phyloP scores from a whole-genome alignment of 768 basidiomycete genomes.

The Kondoa subrosea region DNA sequence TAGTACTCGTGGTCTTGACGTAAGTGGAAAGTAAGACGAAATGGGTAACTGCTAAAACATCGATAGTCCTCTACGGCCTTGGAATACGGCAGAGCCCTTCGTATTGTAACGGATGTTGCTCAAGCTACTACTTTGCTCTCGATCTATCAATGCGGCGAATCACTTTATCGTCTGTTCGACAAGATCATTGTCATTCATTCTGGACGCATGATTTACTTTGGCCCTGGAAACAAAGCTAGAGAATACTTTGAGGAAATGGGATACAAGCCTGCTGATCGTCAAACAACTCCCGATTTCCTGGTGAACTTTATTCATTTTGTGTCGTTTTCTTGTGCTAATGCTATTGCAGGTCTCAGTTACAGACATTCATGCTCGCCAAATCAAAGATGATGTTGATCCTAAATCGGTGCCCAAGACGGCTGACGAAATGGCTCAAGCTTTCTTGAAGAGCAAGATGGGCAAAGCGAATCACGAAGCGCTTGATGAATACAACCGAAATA shows the following conservation, averaged over 20 bases:
- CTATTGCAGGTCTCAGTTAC: constrained; percentile 38
- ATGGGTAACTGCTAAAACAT: too few species aligned
- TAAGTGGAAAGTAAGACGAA: too few species aligned
- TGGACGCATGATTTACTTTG: constrained; percentile 58
- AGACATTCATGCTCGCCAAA: constrained; percentile 49
- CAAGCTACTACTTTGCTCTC: constrained; percentile 30
- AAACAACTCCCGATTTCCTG: constrained; percentile 35
- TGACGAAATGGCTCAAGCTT: constrained; percentile 36
- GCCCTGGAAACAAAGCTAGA: constrained; percentile 47
- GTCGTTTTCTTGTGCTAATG: constrained; percentile 23
- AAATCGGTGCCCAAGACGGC: constrained; percentile 36
- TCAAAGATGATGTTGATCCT: constrained; percentile 30
- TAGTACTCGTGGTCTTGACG: constrained; percentile 30
- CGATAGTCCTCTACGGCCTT: constrained; percentile 30
- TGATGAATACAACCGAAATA: constrained; percentile 30
- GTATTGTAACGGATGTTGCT: constrained; percentile 36
- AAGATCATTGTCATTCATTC: constrained; percentile 46
- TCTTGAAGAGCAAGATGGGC: constrained; percentile 33
- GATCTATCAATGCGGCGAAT: constrained; percentile 46
- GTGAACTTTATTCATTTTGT: constrained; percentile 36
- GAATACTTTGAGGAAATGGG: constrained; percentile 56
- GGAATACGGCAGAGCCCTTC: constrained; percentile 39
- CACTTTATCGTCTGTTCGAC: constrained; percentile 47
- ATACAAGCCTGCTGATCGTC: constrained; percentile 32
- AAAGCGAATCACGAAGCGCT: constrained; percentile 29